Evolutionary conservation across 306 rosid genomes (phyloP).

Genomic region (Medicago lupulina): DNA sequence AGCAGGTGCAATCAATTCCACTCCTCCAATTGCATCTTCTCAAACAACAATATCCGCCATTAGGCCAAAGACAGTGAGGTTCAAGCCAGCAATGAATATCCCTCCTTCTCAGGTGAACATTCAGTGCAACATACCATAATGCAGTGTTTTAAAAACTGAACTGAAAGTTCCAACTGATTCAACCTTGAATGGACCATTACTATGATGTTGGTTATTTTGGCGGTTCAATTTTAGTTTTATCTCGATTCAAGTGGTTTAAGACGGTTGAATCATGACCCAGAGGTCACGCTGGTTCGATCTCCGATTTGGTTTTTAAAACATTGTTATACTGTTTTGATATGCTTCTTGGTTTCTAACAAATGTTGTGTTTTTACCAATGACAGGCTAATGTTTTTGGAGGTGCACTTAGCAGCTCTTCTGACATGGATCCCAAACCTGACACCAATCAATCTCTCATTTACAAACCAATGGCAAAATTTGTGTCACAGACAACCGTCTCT

Average conservation of each 20-base stretch:
- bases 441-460: slow-evolving; percentile 60
- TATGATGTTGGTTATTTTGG: background rate
- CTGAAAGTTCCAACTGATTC: background rate
- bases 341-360: slow-evolving; percentile 42
- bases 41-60: slow-evolving; percentile 78
- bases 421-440: slow-evolving; percentile 54
- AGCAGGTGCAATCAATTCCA: slow-evolving; percentile 71
- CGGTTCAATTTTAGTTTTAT: background rate
- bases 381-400: slow-evolving; percentile 64
- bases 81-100: slow-evolving; percentile 61
- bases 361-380: slow-evolving; percentile 34
- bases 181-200: background rate
- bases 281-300: background rate
- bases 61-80: slow-evolving; percentile 92
- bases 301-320: background rate
- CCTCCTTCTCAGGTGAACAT: slow-evolving; percentile 68
- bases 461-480: slow-evolving; percentile 88
- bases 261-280: background rate
- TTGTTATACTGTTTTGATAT: slow-evolving; percentile 13
- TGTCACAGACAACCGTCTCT: slow-evolving; percentile 81
- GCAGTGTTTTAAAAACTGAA: background rate
- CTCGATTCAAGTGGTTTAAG: background rate
- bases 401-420: slow-evolving; percentile 48
- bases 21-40: slow-evolving; percentile 59
- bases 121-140: background rate